Evolutionary conservation across 2,329 filamentous ascomycete species (phyloP).

Genomic region (Botrytis squamosa): DNA sequence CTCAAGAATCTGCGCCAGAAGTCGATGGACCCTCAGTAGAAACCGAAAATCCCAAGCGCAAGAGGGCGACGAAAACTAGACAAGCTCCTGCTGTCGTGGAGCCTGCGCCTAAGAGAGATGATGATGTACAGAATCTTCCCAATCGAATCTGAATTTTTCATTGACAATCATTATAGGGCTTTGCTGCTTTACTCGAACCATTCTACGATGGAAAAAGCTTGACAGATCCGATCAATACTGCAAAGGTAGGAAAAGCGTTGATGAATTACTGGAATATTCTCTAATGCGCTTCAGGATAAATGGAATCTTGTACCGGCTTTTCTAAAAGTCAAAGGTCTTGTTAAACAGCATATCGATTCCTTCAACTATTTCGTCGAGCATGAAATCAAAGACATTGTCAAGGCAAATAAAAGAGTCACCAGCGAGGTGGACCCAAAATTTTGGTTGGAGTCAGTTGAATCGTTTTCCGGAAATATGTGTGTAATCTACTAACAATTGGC

Average conservation of each 20-base stretch:
- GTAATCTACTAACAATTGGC: not conserved
- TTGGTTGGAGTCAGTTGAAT: conserved; percentile 65
- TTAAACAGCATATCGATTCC: conserved; percentile 86
- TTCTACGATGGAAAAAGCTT: conserved; percentile 69
- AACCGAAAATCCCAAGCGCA: conserved; percentile 32
- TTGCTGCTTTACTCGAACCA: conserved; percentile 64
- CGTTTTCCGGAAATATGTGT: not conserved
- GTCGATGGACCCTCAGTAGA: conserved; percentile 22
- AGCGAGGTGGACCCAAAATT: conserved; percentile 93
- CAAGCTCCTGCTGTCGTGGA: conserved; percentile 25
- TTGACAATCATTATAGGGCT: conserved; percentile 41
- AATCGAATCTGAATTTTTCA: not conserved
- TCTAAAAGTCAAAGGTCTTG: conserved; percentile 90
- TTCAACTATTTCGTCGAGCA: conserved; percentile 98
- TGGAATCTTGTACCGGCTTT: conserved; percentile 98
- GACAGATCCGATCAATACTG: conserved; percentile 68
- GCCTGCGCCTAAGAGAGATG: conserved; percentile 25
- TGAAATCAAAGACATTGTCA: conserved; percentile 94
- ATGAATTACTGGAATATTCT: not conserved
- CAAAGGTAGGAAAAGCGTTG: conserved; percentile 40
- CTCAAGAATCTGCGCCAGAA: conserved; percentile 11
- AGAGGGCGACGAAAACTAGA: conserved; percentile 26
- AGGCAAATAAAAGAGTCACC: conserved; percentile 81
- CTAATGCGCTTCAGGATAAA: conserved; percentile 71
- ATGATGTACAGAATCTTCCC: conserved; percentile 31